Conservation (phyloP, 345 rosid genomes). For the Cardamine occulta region DNA sequence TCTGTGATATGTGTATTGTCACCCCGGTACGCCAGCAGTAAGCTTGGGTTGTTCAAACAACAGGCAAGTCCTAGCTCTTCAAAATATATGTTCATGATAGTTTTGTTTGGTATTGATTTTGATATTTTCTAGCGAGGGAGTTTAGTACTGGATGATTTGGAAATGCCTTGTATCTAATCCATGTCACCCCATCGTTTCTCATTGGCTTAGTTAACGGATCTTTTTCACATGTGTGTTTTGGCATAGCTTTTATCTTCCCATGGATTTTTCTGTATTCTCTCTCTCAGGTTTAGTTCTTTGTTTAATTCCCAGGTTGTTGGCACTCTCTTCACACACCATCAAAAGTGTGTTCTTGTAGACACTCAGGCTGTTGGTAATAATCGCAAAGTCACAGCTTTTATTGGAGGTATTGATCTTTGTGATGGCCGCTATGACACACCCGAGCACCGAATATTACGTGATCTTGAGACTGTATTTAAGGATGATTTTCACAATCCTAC, state of each 20-base stretch:
- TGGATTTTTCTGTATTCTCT: slow-evolving; percentile 8
- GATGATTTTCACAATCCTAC: slow-evolving; percentile 93
- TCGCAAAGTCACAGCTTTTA: slow-evolving; percentile 81
- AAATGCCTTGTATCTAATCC: neutral
- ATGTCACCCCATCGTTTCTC: slow-evolving; percentile 5
- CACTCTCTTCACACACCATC: slow-evolving; percentile 91
- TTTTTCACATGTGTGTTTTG: slow-evolving; percentile 1
- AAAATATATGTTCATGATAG: neutral
- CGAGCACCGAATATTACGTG: slow-evolving; percentile 71
- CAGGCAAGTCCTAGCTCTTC: slow-evolving; percentile 52
- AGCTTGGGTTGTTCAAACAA: slow-evolving; percentile 79
- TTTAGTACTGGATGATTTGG: neutral
- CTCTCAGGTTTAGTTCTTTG: slow-evolving; percentile 19
- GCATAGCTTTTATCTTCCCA: neutral
- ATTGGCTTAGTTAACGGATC: neutral
- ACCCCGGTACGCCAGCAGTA: slow-evolving; percentile 88
- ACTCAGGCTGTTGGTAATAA: slow-evolving; percentile 77
- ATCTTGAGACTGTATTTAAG: slow-evolving; percentile 70
- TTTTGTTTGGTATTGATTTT: neutral
- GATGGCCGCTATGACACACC: slow-evolving; percentile 99
- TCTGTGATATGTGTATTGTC: slow-evolving; percentile 92
- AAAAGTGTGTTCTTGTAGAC: slow-evolving; percentile 88
- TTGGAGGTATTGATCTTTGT: slow-evolving; percentile 94
- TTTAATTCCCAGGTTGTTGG: slow-evolving; percentile 71
- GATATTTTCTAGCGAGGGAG: neutral